Evolutionary conservation across 2,329 filamentous ascomycete species (phyloP), one percentile per base, ranked within the genome.

Genomic region (Fusarium piperis): DNA sequence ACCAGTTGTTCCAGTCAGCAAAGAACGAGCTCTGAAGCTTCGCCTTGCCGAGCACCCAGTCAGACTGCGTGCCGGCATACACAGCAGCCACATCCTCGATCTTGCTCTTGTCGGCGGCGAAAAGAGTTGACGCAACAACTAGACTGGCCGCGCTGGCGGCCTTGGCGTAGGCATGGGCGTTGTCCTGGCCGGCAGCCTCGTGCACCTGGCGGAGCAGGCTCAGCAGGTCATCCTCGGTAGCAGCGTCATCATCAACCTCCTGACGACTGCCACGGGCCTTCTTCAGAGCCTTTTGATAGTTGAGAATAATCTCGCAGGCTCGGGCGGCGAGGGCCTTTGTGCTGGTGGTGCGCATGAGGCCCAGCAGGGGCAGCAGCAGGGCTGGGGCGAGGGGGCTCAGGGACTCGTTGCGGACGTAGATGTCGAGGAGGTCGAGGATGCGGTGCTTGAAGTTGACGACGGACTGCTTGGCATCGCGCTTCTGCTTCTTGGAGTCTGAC

Each of bases 381-480:
- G 90, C 85, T 46, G 96, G 88, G 1, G 91, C 89, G 1, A 95
- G 83, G 2, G 88, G 82, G 74, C 90, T 92, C 23, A 87, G 86
- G 62, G 92, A 89, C 81, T 96, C 92, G 74, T 92, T 92, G 80
- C 93, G 94, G 71, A 96, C 86, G 80, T 94, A 98, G 70, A 96
- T 92, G 67, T 92, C 90, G 12, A 98, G 86, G 1, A 98, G 88
- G 78, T 98, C 96, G 6, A 98, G 88, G 7, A 98, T 92, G 44
- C 95, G 93, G 81, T 94, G 93, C 85, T 99, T 99, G 87, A 99
- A 97, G 82, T 95, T 95, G 76, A 97, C 85, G 78, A 98, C 93
- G 20, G 91, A 94, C 74, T 95, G 93, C 78, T 94, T 96, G 61
- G 95, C 95, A 67, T 95, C 92, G 78, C 94, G 94, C 76, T 93